Evolutionary conservation across 495 filamentous ascomycete species (phyloP).

Genomic region (Rostrohypoxylon terebratum): DNA sequence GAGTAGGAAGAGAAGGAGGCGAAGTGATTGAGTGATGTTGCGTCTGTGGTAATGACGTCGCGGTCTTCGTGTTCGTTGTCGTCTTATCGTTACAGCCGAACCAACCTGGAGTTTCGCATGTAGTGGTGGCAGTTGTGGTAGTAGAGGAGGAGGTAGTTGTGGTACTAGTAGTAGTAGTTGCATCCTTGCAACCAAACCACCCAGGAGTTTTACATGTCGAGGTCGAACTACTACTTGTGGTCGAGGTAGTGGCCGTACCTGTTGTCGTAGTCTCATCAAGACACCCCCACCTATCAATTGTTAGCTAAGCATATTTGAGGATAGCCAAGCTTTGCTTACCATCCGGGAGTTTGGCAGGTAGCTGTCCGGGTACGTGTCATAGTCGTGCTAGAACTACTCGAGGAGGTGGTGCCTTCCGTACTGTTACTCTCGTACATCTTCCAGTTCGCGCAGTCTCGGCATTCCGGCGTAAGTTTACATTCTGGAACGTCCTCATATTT

Average conservation of each 20-base stretch:
- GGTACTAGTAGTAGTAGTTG: slow-evolving; percentile 62
- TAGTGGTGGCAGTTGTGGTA: slow-evolving; percentile 53
- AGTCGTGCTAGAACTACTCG: slow-evolving; percentile 63
- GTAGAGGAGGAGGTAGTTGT: slow-evolving; percentile 60
- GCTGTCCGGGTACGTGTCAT: slow-evolving; percentile 78
- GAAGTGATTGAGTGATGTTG: slow-evolving; percentile 52
- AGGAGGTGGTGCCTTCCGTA: slow-evolving; percentile 76
- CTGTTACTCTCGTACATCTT: slow-evolving; percentile 93
- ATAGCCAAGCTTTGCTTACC: slow-evolving; percentile 50
- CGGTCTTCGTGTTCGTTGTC: slow-evolving; percentile 44
- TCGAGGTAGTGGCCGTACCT: slow-evolving; percentile 57
- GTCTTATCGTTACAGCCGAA: slow-evolving; percentile 67
- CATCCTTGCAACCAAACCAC: slow-evolving; percentile 76
- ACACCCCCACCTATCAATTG: slow-evolving; percentile 68
- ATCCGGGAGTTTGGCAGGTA: slow-evolving; percentile 90
- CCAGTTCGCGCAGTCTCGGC: slow-evolving; percentile 91
- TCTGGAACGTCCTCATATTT: slow-evolving; percentile 81
- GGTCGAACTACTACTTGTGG: slow-evolving; percentile 55
- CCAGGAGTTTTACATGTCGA: slow-evolving; percentile 69
- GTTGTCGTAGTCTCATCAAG: slow-evolving; percentile 69
- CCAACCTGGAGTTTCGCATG: slow-evolving; percentile 73
- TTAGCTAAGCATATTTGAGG: slow-evolving; percentile 15
- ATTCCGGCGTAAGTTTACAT: slow-evolving; percentile 78
- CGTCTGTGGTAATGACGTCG: slow-evolving; percentile 47
- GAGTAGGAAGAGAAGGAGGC: slow-evolving; percentile 48